These are phyloP conservation scores for Wickerhamiella azymoides DNA, from an alignment of 805 yeast genomes.

Conservation along the genomic window DNA sequence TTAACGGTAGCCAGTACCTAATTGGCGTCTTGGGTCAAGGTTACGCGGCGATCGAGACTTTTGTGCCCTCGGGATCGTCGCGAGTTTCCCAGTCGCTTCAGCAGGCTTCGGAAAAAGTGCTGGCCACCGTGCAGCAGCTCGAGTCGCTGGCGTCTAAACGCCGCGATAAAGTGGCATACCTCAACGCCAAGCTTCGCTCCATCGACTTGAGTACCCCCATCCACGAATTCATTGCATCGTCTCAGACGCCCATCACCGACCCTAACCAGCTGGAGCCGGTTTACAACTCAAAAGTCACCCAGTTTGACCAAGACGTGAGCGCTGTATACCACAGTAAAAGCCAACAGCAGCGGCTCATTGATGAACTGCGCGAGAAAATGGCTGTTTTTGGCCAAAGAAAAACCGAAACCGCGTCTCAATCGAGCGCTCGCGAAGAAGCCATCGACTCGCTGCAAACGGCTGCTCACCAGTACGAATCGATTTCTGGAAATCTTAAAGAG, in stretches of 20 bases:
- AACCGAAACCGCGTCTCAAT: conserved; percentile 24
- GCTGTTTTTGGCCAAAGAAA: conserved; percentile 18
- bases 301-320: conserved; percentile 12
- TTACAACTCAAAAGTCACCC: conserved; percentile 2
- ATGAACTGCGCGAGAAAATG: not conserved
- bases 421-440: conserved; percentile 18
- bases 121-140: conserved; percentile 1
- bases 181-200: not conserved
- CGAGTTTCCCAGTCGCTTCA: not conserved
- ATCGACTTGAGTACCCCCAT: conserved; percentile 7
- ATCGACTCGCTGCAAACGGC: conserved; percentile 40
- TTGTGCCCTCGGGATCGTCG: conserved; percentile 2
- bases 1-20: not conserved
- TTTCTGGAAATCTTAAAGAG: conserved; percentile 45
- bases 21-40: conserved; percentile 5
- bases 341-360: not conserved
- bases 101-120: not conserved
- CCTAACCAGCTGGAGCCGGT: conserved; percentile 13
- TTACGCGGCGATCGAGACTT: not conserved
- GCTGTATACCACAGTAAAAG: conserved; percentile 25
- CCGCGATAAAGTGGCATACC: not conserved
- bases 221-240: not conserved
- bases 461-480: conserved; percentile 39
- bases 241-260: not conserved
- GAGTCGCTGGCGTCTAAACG: not conserved